These are phyloP conservation scores for Suillus luteus DNA, from an alignment of 768 basidiomycete genomes.

Conservation along the genomic window DNA sequence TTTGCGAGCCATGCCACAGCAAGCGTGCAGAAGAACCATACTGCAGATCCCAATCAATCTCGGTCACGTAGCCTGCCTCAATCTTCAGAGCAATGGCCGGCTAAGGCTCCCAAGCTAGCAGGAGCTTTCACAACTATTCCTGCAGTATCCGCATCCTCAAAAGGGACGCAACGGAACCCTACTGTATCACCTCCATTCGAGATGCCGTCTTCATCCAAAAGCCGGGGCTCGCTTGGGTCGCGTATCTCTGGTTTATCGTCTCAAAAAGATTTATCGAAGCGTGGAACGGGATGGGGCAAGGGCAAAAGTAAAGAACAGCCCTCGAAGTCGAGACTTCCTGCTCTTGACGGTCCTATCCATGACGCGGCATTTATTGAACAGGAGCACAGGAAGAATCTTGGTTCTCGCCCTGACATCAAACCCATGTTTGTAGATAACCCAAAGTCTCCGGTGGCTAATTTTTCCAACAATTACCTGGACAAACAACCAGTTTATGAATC, in stretches of 20 bases:
- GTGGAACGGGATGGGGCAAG: conserved; percentile 6
- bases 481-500: conserved; percentile 31
- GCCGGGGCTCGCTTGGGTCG: conserved; percentile 14
- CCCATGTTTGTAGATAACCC: conserved; percentile 43
- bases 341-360: conserved; percentile 37
- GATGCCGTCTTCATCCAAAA: conserved; percentile 32
- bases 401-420: conserved; percentile 26
- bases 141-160: conserved; percentile 1
- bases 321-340: conserved; percentile 10
- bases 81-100: conserved; percentile 18
- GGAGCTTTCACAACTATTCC: conserved; percentile 7
- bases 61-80: conserved; percentile 10
- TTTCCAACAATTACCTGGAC: conserved; percentile 19
- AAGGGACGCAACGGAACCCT: conserved; percentile 19
- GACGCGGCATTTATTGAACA: conserved; percentile 36
- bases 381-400: conserved; percentile 22
- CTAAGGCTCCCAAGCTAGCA: conserved; percentile 19
- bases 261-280: conserved; percentile 9
- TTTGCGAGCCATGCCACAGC: conserved; percentile 43
- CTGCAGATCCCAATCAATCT: conserved; percentile 28
- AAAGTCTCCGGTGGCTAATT: conserved; percentile 55
- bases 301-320: conserved; percentile 1
- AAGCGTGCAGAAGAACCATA: conserved; percentile 18
- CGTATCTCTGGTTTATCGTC: conserved; percentile 8
- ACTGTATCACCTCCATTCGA: conserved; percentile 24